Evolutionary conservation across 2,329 filamentous ascomycete species (phyloP), one percentile per base, ranked within the genome.

Genomic region (Hymenoscyphus scutula): DNA sequence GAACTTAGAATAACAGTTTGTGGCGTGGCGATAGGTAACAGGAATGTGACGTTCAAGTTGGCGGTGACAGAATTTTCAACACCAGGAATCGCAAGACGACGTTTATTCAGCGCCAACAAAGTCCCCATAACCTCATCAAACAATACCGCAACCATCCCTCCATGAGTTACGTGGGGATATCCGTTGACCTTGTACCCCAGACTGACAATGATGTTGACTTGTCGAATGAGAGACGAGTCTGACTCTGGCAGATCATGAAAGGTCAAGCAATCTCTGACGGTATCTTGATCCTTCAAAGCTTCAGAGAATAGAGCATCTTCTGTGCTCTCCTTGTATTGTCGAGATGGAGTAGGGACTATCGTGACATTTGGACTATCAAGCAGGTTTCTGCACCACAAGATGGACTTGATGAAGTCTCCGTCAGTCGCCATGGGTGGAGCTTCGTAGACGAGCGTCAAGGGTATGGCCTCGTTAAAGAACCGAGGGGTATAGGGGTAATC

Each of bases 161-260:
- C 45, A 51, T 51, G 45, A 25, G 45, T 23, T 3, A 51, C 45
- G 19, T 48, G 45, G 6, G 45, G 45, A 51, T 25, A 51, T 51
- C 45, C 45, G 5, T 51, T 27, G 45, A 51, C 45, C 19, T 51
- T 51, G 8, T 51, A 13, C 8, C 19, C 45, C 45, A 51, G 45
- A 51, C 19, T 51, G 45, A 51, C 45, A 23, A 51, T 51, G n/a
- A 51, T 51, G 45, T 51, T 51, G 45, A 51, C n/a, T 51, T 51
- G 45, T 25, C 7, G 45, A 23, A 51, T 51, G 10, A 51, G 19
- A 10, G 19, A 19, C n/a, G 45, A 51, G 13, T 51, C 19, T 15
- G 45, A 51, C 19, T 51, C 19, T 23, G n/a, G 10, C 13, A 11
- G 19, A 5, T 51, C 45, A 25, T 51, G 19, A 25, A 51, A 51